Evolutionary conservation across 345 rosid genomes (phyloP).

Genomic region (Balakata baccata): DNA sequence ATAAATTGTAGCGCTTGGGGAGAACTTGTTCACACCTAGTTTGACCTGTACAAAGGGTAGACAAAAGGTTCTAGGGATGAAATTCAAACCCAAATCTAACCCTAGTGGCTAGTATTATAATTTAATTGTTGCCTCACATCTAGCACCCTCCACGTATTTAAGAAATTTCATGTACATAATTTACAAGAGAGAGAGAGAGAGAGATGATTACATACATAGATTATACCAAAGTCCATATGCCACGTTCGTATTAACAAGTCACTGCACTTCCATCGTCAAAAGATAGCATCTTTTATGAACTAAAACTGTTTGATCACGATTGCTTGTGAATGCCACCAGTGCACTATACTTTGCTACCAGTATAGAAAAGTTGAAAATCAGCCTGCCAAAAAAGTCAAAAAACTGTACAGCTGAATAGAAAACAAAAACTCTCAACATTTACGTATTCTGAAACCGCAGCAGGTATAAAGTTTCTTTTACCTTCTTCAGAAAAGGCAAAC

Average conservation of each 20-base stretch:
- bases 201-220: constrained; percentile 13
- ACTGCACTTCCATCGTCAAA: constrained; percentile 13
- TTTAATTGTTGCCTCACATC: constrained; percentile 15
- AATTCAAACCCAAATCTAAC: constrained; percentile 20
- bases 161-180: constrained; percentile 39
- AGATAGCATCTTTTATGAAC: background rate
- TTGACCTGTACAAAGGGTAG: constrained; percentile 30
- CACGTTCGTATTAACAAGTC: constrained; percentile 23
- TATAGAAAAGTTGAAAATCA: constrained; percentile 18
- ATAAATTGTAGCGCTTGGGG: constrained; percentile 22
- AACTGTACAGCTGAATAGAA: background rate
- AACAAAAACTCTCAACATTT: background rate
- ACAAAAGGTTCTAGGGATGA: constrained; percentile 16
- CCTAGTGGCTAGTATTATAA: constrained; percentile 8
- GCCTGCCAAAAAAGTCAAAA: constrained; percentile 31
- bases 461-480: background rate
- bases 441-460: background rate
- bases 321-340: background rate
- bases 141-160: constrained; percentile 29
- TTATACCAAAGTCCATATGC: constrained; percentile 3
- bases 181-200: constrained; percentile 26
- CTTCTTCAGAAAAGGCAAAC: constrained; percentile 24
- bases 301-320: constrained; percentile 3
- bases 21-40: constrained; percentile 20
- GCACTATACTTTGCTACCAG: background rate